Evolutionary conservation across 495 filamentous ascomycete genomes (phyloP).

Genomic region (Xylaria nigripes): DNA sequence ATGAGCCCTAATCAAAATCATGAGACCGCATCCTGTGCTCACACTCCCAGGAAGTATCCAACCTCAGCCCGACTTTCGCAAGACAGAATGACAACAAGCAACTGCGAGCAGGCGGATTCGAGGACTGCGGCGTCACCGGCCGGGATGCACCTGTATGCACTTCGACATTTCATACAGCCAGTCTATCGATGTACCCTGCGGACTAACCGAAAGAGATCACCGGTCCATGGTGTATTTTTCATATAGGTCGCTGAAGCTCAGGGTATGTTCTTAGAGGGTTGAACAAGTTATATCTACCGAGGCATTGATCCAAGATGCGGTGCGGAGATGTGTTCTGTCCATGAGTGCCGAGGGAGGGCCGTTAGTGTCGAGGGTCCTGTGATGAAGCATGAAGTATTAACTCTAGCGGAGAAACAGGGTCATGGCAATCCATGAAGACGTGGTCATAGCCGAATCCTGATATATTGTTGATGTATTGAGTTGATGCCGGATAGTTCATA

Average conservation of each 20-base stretch:
- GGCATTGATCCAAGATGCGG: neutral
- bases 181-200: neutral
- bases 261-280: neutral
- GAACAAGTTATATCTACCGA: too few species aligned
- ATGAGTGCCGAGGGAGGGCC: neutral
- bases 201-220: too few species aligned
- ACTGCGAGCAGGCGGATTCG: too few species aligned
- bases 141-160: too few species aligned
- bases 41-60: slow-evolving; percentile 1
- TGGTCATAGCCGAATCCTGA: neutral
- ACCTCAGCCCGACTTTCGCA: neutral
- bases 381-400: neutral
- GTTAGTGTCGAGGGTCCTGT: neutral
- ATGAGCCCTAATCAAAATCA: slow-evolving; percentile 5
- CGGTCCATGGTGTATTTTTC: neutral
- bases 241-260: neutral
- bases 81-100: neutral
- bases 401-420: neutral
- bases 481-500: neutral
- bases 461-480: neutral
- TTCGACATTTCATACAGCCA: neutral
- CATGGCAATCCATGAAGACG: neutral
- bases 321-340: neutral
- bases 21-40: too few species aligned
- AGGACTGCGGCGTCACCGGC: too few species aligned